These are phyloP conservation scores for Camillea tinctor DNA, from an alignment of 2,329 filamentous ascomycete genomes.

Conservation along the genomic window DNA sequence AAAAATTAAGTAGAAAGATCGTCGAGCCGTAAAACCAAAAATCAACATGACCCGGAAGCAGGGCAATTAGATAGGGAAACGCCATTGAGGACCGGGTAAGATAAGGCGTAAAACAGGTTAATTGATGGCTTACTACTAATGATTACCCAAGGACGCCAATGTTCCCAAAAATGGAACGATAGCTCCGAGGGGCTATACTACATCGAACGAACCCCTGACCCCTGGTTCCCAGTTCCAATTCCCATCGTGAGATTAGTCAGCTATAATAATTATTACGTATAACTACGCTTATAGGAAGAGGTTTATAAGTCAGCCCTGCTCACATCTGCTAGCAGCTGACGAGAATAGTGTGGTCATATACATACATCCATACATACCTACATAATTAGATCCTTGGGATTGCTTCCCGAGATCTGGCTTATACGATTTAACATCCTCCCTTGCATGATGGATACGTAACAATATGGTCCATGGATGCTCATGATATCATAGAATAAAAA, in stretches of 20 bases:
- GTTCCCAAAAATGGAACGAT: neutral
- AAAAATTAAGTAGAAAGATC: no score
- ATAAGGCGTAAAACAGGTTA: neutral
- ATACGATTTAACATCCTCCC: neutral
- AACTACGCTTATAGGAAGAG: no score
- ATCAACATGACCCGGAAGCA: no score
- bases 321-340: neutral
- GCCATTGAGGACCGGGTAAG: neutral
- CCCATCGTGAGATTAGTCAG: neutral
- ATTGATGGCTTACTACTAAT: neutral
- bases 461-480: no score
- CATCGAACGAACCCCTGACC: no score
- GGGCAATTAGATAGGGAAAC: neutral
- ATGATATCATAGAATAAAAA: no score
- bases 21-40: no score
- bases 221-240: neutral
- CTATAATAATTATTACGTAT: neutral
- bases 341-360: neutral
- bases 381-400: neutral
- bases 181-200: no score
- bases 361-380: neutral
- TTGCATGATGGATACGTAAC: neutral
- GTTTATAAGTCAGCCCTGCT: no score
- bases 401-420: neutral
- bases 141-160: neutral